Base-by-base conservation (phyloP, 2,329 filamentous ascomycete genomes). In the Sclerotinia sclerotiorum region DNA sequence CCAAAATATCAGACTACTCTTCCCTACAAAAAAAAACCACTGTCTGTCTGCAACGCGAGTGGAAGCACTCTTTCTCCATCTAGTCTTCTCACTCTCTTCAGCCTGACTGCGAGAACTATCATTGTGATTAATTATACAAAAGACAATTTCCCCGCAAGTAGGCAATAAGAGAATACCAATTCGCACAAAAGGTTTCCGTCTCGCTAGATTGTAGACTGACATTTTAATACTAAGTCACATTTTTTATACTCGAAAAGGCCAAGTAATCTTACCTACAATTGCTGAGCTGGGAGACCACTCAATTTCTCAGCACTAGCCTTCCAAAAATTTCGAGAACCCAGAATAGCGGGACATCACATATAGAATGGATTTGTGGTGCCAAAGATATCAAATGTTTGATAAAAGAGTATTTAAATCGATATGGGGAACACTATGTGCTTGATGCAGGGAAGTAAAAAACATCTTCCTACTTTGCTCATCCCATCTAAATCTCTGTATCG, bases 101-200 rank as follows among this genome's bases (percentile, higher is more conserved):
- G 62, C 5, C 27, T 73, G 3, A 8, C 29, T 27, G 42, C 63
- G 0, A 66, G 64, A 1, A 70, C 69, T 2, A 67, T 73, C 0
- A 48, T 70, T 39, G 66, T 73, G 4, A 67, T 72, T 32, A 71
- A 73, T 52, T 71, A 72, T 39, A 70, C 61, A 19, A 68, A 71
- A 32, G 15, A 15, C 17, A 21, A 17, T 48, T 32, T 54, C 15
- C 8, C 3, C 19, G 51, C 27, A 5, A 29, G 51, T 29, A 42
- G 48, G 21, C 1, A 3, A 15, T 49, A n/a, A n/a, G 24, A n/a
- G 15, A 54, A 29, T 39, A 13, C 5, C 10, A 39, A 35, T 35
- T 11, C 21, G 8, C 3, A 0, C 54, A n/a, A 1, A 4, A 32
- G 0, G 7, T 8, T 54, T 11, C 17, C 3, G 17, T 52, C 5